Percentiles rank a stretch among this genome's conserved stretches.
These are phyloP conservation scores for Yamadazyma akitaensis DNA, from an alignment of 805 yeast species.

Conservation along the genomic window DNA sequence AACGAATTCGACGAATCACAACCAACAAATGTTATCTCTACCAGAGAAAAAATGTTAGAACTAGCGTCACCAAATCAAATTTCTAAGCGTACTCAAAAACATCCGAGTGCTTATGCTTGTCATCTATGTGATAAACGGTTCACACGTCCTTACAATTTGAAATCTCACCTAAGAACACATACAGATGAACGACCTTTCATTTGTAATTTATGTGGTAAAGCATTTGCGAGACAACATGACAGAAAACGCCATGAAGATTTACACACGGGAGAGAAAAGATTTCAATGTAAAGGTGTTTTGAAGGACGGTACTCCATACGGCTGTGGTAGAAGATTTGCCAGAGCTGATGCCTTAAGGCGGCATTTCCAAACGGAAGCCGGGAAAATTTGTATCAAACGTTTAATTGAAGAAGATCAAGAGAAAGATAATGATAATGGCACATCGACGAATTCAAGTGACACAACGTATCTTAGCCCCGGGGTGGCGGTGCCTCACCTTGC, in stretches of 20 bases:
- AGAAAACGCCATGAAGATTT: slow-evolving; percentile 48
- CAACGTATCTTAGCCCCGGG: slow-evolving; percentile 15
- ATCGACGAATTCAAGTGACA: slow-evolving; percentile 8
- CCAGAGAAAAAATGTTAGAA: slow-evolving; percentile 60
- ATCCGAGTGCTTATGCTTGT: slow-evolving; percentile 75
- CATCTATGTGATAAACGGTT: slow-evolving; percentile 80
- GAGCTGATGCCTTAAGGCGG: slow-evolving; percentile 44
- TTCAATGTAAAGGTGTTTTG: slow-evolving; percentile 64
- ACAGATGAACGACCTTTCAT: slow-evolving; percentile 78
- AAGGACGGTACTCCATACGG: slow-evolving; percentile 52
- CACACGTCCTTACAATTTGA: slow-evolving; percentile 89
- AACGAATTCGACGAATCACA: slow-evolving; percentile 6
- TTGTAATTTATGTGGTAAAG: slow-evolving; percentile 73
- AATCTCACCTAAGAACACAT: slow-evolving; percentile 88
- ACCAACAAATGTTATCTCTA: slow-evolving; percentile 19
- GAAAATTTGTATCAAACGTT: slow-evolving; percentile 36
- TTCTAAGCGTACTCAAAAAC: slow-evolving; percentile 59
- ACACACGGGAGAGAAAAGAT: slow-evolving; percentile 74
- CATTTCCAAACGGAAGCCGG: slow-evolving; percentile 49
- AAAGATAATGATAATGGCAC: slow-evolving; percentile 8
- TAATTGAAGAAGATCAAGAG: slow-evolving; percentile 40
- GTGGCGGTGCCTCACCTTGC: slow-evolving; percentile 31
- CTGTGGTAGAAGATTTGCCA: slow-evolving; percentile 44
- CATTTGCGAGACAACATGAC: slow-evolving; percentile 55
- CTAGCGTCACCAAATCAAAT: slow-evolving; percentile 57